Evolutionary conservation across 2,329 filamentous ascomycete genomes (phyloP), one percentile per base, ranked within the genome.

Genomic region (Arachnomyces sp.): DNA sequence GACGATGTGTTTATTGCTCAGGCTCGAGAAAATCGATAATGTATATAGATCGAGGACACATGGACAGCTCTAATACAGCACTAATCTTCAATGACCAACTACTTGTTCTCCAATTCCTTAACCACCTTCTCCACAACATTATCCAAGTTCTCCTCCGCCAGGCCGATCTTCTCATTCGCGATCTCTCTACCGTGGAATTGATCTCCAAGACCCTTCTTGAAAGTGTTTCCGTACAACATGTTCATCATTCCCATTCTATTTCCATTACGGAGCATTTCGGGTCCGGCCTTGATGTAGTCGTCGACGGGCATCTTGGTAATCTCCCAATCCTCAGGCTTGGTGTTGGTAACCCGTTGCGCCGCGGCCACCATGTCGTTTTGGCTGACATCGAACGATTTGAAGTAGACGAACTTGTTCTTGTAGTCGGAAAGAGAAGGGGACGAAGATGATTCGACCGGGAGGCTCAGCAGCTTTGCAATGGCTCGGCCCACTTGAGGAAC

Each of bases 341-440:
- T 62, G 2, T 51, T 51, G 1, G 61, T 63, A 1, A 56, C 61
- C 6, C 55, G 54, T 34, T 54, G 52, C 1, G 60, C 40, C 1
- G 59, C 51, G 6, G 55, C 57, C 15, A 67, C 54, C 50, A 68
- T 58, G 9, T 65, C 54, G 12, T 44, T 48, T 36, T 68, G 64
- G 7, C 42, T 62, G 16, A 64, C 38, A 1, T 46, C 39, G 44
- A 66, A 67, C 3, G 59, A 62, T 1, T 54, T 55, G 3, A 65
- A 43, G 41, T 60, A 64, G 1, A 61, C 44, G 43, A 55, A 57
- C 13, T 52, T 52, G 40, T 67, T 67, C 15, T 48, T 54, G 38
- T 47, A 58, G 16, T 53, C 44, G 7, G 46, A 37, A 13, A 60
- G 45, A 36, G 40, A 28, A 16, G 42, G 31, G 21, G 38, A 18